Conservation (phyloP, 2,329 filamentous ascomycete genomes). For the Cladobotryum mycophilum region DNA sequence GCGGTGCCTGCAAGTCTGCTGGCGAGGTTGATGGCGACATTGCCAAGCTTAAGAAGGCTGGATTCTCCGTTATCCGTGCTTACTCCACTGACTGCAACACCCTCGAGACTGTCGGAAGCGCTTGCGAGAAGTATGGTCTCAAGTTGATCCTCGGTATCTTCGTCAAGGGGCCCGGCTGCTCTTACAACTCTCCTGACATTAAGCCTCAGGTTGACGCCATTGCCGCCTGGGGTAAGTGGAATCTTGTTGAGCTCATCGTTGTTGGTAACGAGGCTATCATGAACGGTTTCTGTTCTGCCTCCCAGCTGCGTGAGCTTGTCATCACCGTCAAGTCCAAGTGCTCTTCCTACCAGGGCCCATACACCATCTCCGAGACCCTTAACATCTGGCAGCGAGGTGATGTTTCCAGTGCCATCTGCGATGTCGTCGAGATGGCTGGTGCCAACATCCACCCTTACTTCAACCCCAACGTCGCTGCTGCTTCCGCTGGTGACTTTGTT, state of each 20-base stretch:
- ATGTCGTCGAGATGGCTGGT: constrained; percentile 68
- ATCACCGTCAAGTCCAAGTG: constrained; percentile 57
- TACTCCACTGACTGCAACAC: constrained; percentile 91
- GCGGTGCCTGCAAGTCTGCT: constrained; percentile 59
- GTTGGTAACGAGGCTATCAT: constrained; percentile 89
- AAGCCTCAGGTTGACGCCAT: constrained; percentile 69
- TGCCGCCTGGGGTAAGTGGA: constrained; percentile 66
- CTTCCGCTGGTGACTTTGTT: constrained; percentile 70
- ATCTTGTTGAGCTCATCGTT: constrained; percentile 70
- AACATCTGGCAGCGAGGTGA: constrained; percentile 65
- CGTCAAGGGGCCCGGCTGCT: constrained; percentile 61
- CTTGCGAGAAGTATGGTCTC: constrained; percentile 59
- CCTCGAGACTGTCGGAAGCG: constrained; percentile 66
- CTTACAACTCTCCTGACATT: constrained; percentile 53
- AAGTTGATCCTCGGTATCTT: constrained; percentile 85
- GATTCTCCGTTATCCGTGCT: constrained; percentile 68
- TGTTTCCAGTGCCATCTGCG: constrained; percentile 57
- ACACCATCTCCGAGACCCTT: constrained; percentile 84
- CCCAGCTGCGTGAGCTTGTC: constrained; percentile 66
- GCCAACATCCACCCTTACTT: constrained; percentile 94
- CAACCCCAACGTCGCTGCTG: constrained; percentile 61
- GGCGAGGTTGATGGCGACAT: constrained; percentile 56
- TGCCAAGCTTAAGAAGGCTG: constrained; percentile 52
- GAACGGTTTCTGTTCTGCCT: constrained; percentile 59
- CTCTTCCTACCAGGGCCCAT: constrained; percentile 65